Conservation (phyloP, 371 early-diverging fungal genomes). For the Fennellomyces sp. region DNA sequence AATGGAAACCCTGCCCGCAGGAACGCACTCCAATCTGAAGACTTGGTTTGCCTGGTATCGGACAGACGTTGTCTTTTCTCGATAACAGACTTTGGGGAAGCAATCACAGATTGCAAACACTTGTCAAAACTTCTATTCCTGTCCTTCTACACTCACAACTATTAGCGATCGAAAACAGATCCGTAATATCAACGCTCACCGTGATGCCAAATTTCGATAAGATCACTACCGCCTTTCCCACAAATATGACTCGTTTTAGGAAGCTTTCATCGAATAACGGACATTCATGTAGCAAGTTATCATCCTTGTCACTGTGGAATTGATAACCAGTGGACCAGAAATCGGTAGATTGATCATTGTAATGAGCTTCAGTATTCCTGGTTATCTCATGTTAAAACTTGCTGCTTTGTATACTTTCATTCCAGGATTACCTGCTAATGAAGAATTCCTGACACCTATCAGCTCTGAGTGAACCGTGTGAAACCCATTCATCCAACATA, state of each 20-base stretch:
- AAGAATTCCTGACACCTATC: conserved; percentile 39
- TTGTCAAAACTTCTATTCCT: not conserved
- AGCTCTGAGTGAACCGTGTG: conserved; percentile 27
- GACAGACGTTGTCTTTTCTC: not conserved
- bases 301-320: not conserved
- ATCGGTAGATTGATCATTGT: not conserved
- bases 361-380: not conserved
- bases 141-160: not conserved
- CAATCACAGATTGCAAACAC: not conserved
- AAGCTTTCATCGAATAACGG: conserved; percentile 31
- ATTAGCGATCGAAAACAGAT: no score
- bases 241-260: conserved; percentile 25
- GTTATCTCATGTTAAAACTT: not conserved
- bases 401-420: no score
- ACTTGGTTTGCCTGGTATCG: not conserved
- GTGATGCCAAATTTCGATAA: not conserved
- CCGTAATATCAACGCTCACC: conserved; percentile 1
- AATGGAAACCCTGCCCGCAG: conserved; percentile 9
- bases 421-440: conserved; percentile 29
- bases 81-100: not conserved
- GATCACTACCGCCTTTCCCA: conserved; percentile 5
- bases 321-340: conserved; percentile 10
- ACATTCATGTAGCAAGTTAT: conserved; percentile 7
- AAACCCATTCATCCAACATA: conserved; percentile 45
- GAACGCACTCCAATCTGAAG: not conserved